Base-by-base conservation (phyloP, 495 filamentous ascomycete species). In the Penicillium flavigenum region DNA sequence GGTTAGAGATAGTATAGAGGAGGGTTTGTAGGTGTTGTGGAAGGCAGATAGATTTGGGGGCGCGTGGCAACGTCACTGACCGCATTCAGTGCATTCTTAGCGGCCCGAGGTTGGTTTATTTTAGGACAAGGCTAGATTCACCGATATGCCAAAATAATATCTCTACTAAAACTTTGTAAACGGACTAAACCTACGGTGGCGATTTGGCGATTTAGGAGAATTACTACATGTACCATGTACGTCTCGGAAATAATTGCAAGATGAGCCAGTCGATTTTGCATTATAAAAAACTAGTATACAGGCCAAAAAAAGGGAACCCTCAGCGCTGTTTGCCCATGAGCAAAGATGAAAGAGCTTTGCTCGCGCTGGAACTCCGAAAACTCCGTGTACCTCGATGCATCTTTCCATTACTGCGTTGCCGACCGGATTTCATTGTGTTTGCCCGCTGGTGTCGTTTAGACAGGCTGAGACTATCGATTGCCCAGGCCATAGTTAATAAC, bases 401-500 rank as follows among this genome's bases (percentile, higher is more conserved):
- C 62, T 72, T 74, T 63, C 67, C 72, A 32, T 70, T 60, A 69
- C 60, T 64, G 61, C 60, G 72, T 66, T 71, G 74, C 71, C 74
- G 71, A 51, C 69, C 70, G 41, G 69, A 71, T 59, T 63, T 72
- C 42, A 66, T 55, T 47, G 61, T 65, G 45, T 65, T 60, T 31
- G 59, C 57, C 60, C 64, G 68, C 58, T 60, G 62, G 42, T 63
- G 63, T 66, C 65, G 70, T 70, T 63, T 60, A 29, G 72, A 69
- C 59, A 64, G 67, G 61, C 71, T 63, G 57, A 79, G 69, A 57
- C 73, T 65, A 68, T 79, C 73, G 57, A 79, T 76, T 57, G 76
- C 75, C 74, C 75, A 78, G 9, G 63, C 64, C 68, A 79, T 65
- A 48, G 77, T 78, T 58, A 78, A 70, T 53, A 79, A 67, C 56